These are phyloP conservation scores for Friedmanniomyces simplex DNA, from an alignment of 495 filamentous ascomycete species.

Conservation along the genomic window DNA sequence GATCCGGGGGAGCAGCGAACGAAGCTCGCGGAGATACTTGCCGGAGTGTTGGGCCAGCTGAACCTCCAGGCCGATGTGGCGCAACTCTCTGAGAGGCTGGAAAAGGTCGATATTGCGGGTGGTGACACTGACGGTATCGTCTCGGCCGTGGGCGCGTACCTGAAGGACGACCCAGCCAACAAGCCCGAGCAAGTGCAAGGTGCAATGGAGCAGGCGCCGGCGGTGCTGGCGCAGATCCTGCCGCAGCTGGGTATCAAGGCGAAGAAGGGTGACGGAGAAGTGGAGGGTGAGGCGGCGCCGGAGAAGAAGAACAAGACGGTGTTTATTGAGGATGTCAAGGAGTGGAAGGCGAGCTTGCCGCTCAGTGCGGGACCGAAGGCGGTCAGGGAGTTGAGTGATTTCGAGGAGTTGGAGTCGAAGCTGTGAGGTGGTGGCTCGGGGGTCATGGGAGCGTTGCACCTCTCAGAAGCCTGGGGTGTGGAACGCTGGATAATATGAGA, in stretches of 20 bases:
- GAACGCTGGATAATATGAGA: not conserved
- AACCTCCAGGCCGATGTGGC: constrained; percentile 38
- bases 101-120: constrained; percentile 37
- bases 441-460: not conserved
- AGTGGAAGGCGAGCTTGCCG: constrained; percentile 62
- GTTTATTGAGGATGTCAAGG: constrained; percentile 60
- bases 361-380: constrained; percentile 60
- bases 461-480: not conserved
- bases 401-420: constrained; percentile 71
- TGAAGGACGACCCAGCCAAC: constrained; percentile 37
- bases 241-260: constrained; percentile 32
- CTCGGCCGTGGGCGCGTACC: constrained; percentile 38
- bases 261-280: constrained; percentile 5
- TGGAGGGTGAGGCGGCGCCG: constrained; percentile 22
- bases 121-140: constrained; percentile 35
- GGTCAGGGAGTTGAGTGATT: constrained; percentile 65
- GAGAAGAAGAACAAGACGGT: constrained; percentile 28
- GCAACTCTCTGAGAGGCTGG: constrained; percentile 37
- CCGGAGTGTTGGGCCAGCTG: constrained; percentile 42
- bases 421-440: constrained; percentile 36
- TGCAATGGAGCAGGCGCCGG: constrained; percentile 38
- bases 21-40: constrained; percentile 40
- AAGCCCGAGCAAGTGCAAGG: constrained; percentile 32
- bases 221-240: constrained; percentile 33
- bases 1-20: constrained; percentile 43